Conservation (phyloP, 345 rosid genomes). For the Bruguiera sexangula region DNA sequence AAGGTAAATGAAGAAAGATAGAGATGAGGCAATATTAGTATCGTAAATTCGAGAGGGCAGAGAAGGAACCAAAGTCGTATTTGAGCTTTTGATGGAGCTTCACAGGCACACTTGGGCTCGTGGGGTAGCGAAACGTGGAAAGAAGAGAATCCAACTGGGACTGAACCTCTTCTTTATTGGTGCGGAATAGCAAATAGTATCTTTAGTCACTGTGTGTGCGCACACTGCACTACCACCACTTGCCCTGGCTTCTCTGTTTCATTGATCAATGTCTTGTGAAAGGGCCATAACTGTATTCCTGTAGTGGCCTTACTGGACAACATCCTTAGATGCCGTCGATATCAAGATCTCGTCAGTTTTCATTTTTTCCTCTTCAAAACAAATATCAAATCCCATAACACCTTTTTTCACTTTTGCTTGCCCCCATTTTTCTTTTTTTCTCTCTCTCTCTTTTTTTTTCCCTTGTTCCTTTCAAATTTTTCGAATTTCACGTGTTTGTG, state of each 20-base stretch:
- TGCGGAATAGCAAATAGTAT: background rate
- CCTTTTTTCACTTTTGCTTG: background rate
- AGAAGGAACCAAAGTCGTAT: no score
- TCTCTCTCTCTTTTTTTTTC: background rate
- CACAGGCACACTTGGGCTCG: background rate
- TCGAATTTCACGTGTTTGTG: no score
- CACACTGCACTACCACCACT: background rate
- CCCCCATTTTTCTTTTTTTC: background rate
- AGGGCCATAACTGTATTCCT: background rate
- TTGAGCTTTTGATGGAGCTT: no score
- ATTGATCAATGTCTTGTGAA: no score
- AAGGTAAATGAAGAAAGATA: no score
- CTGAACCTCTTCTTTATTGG: background rate
- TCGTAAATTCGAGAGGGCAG: no score
- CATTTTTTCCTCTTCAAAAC: background rate
- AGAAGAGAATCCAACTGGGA: background rate
- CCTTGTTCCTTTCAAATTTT: background rate
- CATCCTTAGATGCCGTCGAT: no score
- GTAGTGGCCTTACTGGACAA: no score
- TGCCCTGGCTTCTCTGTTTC: no score
- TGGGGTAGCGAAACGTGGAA: slow-evolving; percentile 24
- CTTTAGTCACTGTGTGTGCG: background rate
- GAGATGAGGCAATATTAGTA: no score
- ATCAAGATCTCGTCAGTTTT: background rate
- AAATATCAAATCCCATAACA: background rate